phyloP scores from a whole-genome alignment of 2,329 filamentous ascomycete genomes.

The Taxawa tesnikishii region DNA sequence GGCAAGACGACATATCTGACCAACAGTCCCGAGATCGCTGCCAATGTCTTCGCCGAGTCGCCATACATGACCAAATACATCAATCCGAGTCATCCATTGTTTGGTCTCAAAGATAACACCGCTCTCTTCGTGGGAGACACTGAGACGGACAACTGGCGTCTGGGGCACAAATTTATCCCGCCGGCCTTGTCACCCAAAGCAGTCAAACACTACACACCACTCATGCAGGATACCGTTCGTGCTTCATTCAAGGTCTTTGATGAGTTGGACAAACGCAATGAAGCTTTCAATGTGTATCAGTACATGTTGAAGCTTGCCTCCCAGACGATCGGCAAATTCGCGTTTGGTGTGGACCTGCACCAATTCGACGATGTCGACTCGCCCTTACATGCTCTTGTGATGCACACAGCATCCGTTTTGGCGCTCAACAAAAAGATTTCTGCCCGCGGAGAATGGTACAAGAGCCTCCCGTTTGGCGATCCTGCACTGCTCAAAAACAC shows the following conservation, averaged over 20 bases:
- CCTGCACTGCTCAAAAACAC: constrained; percentile 30
- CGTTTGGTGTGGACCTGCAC: constrained; percentile 30
- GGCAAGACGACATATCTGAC: constrained; percentile 22
- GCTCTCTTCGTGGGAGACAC: constrained; percentile 32
- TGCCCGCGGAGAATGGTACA: constrained; percentile 44
- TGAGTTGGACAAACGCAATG: constrained; percentile 31
- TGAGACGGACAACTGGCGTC: constrained; percentile 35
- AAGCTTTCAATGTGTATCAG: constrained; percentile 36
- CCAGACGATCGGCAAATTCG: constrained; percentile 31
- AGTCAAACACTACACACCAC: constrained; percentile 47
- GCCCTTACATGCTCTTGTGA: constrained; percentile 39
- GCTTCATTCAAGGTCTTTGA: constrained; percentile 37
- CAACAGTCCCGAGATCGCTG: constrained; percentile 23
- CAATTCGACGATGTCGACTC: constrained; percentile 33
- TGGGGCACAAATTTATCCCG: constrained; percentile 50
- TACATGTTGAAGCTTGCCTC: constrained; percentile 38
- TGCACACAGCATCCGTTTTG: constrained; percentile 37
- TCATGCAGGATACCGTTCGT: constrained; percentile 44
- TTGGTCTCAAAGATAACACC: constrained; percentile 18
- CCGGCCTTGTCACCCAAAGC: constrained; percentile 48
- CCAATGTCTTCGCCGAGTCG: constrained; percentile 20
- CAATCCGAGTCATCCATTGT: constrained; percentile 18
- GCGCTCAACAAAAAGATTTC: constrained; percentile 48
- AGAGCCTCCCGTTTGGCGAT: constrained; percentile 45
- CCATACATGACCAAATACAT: constrained; percentile 31